Evolutionary conservation across 805 yeast species (phyloP).

Genomic region (Kluyveromyces siamensis): DNA sequence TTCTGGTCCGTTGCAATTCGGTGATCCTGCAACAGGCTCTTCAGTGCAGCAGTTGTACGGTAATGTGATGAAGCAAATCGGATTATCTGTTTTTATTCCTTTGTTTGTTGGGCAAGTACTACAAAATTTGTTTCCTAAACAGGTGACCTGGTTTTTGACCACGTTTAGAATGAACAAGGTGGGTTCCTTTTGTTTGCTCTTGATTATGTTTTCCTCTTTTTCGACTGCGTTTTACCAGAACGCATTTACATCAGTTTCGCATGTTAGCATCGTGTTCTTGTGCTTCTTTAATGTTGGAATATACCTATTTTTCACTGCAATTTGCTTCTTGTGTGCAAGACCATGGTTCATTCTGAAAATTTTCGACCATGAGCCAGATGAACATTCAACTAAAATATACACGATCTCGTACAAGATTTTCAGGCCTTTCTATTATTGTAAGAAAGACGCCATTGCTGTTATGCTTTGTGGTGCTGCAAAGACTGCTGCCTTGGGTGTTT

Average conservation of each 20-base stretch:
- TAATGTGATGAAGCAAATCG: slow-evolving; percentile 80
- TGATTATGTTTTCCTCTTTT: slow-evolving; percentile 72
- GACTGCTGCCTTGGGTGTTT: slow-evolving; percentile 87
- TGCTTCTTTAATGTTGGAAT: slow-evolving; percentile 79
- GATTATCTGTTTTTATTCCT: slow-evolving; percentile 76
- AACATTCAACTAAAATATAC: slow-evolving; percentile 37
- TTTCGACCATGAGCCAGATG: slow-evolving; percentile 40
- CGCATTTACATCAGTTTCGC: slow-evolving; percentile 65
- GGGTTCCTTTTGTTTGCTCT: slow-evolving; percentile 68
- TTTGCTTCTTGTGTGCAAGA: slow-evolving; percentile 54
- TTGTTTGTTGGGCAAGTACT: slow-evolving; percentile 79
- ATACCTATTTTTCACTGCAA: slow-evolving; percentile 62
- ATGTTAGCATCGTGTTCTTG: slow-evolving; percentile 60
- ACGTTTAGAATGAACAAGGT: slow-evolving; percentile 59
- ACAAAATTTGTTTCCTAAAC: slow-evolving; percentile 60
- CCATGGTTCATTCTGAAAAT: slow-evolving; percentile 42
- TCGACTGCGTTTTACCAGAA: slow-evolving; percentile 80
- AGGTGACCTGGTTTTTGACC: slow-evolving; percentile 49
- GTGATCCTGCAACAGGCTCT: slow-evolving; percentile 62
- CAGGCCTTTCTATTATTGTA: slow-evolving; percentile 61
- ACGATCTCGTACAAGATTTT: slow-evolving; percentile 30
- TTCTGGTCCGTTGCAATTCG: slow-evolving; percentile 55
- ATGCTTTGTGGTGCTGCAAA: slow-evolving; percentile 90
- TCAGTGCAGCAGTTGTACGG: slow-evolving; percentile 50
- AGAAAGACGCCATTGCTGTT: slow-evolving; percentile 65